Evolutionary conservation across 1,284 basidiomycete genomes (phyloP).

Genomic region (Athelia psychrophila): DNA sequence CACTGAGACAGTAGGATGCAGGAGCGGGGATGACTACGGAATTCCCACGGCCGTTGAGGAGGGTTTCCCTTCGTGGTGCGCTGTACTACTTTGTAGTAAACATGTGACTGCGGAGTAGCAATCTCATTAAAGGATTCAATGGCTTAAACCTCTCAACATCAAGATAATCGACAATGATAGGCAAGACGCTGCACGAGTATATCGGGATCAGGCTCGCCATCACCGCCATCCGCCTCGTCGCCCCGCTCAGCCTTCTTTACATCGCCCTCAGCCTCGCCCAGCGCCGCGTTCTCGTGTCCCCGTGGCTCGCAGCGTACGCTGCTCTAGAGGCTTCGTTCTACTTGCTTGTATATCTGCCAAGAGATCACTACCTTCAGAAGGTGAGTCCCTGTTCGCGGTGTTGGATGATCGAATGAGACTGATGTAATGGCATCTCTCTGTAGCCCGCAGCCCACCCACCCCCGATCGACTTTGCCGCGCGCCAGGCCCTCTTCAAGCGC

Average conservation of each 20-base stretch:
- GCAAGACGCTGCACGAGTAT: background rate
- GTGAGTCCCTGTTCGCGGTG: slow-evolving; percentile 27
- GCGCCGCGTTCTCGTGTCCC: background rate
- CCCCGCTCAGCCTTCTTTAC: background rate
- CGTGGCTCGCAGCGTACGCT: slow-evolving; percentile 32
- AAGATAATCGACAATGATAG: background rate
- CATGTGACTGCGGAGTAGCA: no score
- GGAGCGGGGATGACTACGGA: no score
- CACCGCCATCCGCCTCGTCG: background rate
- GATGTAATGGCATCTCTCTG: background rate
- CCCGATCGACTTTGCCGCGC: slow-evolving; percentile 37
- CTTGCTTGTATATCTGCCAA: slow-evolving; percentile 45
- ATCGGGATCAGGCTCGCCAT: background rate
- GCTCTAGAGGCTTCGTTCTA: slow-evolving; percentile 47
- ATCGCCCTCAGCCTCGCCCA: background rate
- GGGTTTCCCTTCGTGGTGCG: no score
- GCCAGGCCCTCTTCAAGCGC: slow-evolving; percentile 46
- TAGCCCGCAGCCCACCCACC: slow-evolving; percentile 42
- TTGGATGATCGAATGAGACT: background rate
- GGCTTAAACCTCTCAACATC: background rate
- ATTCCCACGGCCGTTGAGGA: no score
- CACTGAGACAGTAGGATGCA: no score
- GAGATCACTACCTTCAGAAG: slow-evolving; percentile 43
- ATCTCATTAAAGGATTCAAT: no score
- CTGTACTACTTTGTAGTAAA: no score